Evolutionary conservation across 495 filamentous ascomycete species (phyloP), one percentile per base, ranked within the genome.

Genomic region (Aspergillus affinis): DNA sequence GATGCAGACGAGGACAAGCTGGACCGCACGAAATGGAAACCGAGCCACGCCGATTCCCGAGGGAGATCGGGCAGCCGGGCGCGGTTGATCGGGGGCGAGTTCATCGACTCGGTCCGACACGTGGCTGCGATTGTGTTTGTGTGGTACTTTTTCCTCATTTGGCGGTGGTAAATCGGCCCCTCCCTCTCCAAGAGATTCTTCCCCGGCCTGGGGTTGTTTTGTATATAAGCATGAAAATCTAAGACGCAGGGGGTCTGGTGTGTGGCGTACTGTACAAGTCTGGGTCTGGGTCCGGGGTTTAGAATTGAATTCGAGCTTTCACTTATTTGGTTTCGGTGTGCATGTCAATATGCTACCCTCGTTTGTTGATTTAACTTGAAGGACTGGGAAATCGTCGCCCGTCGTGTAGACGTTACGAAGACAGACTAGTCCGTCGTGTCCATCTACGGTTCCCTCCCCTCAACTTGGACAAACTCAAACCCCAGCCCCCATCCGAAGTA

Each of bases 91-190:
- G 41, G 57, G 23, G 13, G 60, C 17, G 72, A 75, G 41, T 65
- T 80, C 15, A 27, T 58, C 3, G 61, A 53, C 1, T 70, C 70
- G 8, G 50, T 83, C 6, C 72, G 67, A 46, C 56, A 64, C 3
- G 81, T 85, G 21, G 78, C 75, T 6, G 60, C 58, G 62, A 59
- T 80, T 15, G 83, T 81, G 23, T 52, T 83, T 50, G 58, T 57
- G 8, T 76, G 78, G 60, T 87, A 86, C 69, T 63, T 78, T 59
- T 80, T 80, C 65, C 69, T 87, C 63, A 71, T 82, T 32, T 84
- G 77, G 77, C 74, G 69, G 50, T 81, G 80, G 76, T 84, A 74
- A 26, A 26, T 26, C 23, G 23, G 23, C 23, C 23, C 23, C 23
- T 26, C 23, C 23, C 23, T 4, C 4, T 26, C 23, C 23, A 26